phyloP scores from a whole-genome alignment of 495 filamentous ascomycete genomes.

The Talaromyces proteolyticus region DNA sequence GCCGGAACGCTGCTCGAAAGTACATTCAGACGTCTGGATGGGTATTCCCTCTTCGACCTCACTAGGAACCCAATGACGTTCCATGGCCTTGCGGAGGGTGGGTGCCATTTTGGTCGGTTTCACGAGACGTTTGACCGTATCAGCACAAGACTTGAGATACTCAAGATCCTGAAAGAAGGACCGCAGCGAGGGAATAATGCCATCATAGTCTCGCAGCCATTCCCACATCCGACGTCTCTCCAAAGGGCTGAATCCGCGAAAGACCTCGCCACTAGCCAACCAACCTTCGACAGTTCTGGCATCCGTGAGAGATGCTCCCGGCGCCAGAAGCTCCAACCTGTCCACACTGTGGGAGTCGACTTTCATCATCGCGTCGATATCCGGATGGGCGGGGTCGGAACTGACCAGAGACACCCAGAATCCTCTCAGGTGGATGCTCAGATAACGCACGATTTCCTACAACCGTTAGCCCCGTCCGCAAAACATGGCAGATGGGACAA shows the following conservation, averaged over 20 bases:
- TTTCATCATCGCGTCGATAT: constrained; percentile 4
- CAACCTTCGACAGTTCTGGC: constrained; percentile 2
- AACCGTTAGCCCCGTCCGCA: no score
- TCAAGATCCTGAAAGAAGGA: constrained; percentile 32
- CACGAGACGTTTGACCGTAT: constrained; percentile 20
- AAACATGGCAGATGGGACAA: no score
- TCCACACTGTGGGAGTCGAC: constrained; percentile 12
- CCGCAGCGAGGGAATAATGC: constrained; percentile 23
- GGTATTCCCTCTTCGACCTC: no score
- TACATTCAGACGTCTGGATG: no score
- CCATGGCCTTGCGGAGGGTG: no score
- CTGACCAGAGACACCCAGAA: constrained; percentile 12
- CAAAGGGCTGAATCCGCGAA: constrained; percentile 16
- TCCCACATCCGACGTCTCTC: constrained; percentile 16
- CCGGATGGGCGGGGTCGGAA: neutral
- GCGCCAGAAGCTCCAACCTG: constrained; percentile 10
- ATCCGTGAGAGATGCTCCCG: constrained; percentile 7
- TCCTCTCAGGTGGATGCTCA: constrained; percentile 5
- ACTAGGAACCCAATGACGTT: no score
- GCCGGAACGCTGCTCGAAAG: no score
- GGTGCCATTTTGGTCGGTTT: no score
- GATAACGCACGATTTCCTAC: constrained; percentile 17
- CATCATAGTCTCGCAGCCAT: constrained; percentile 11
- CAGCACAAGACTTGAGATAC: constrained; percentile 16
- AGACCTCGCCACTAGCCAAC: constrained; percentile 13